A percentile compares a stretch with the other conserved stretches of the same genome.
Evolutionary conservation across 2,329 filamentous ascomycete genomes (phyloP).

Genomic region (Phyllosticta citribraziliensis): DNA sequence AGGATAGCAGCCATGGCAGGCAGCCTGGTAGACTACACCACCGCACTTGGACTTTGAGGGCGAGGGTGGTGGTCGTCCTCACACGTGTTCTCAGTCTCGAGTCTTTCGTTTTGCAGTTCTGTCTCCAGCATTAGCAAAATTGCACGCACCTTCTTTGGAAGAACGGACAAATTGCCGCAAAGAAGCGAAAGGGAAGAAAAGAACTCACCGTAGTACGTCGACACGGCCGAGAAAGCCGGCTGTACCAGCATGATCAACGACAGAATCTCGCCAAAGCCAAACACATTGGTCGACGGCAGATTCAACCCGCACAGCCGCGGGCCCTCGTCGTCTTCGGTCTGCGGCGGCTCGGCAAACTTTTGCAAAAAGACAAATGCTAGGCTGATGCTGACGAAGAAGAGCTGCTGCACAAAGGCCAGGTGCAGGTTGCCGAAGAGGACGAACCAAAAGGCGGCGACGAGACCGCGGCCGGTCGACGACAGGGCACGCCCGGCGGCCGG

Average conservation of each 20-base stretch:
- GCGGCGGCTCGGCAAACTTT: neutral
- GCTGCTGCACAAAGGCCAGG: neutral
- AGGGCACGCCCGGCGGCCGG: neutral
- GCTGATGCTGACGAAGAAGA: neutral
- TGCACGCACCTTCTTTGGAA: too few relatives aligned
- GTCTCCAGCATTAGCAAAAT: neutral
- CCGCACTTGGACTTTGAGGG: too few relatives aligned
- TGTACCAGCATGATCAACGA: conserved; percentile 1
- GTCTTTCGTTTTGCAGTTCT: neutral
- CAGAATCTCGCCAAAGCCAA: conserved; percentile 2
- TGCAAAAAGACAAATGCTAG: neutral
- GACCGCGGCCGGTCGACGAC: neutral
- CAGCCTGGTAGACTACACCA: too few relatives aligned
- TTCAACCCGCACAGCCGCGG: neutral
- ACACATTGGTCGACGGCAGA: neutral
- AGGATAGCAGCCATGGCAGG: too few relatives aligned
- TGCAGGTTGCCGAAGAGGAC: neutral
- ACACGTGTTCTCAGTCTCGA: neutral
- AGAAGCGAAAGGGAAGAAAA: conserved; percentile 42
- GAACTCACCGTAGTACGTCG: conserved; percentile 19
- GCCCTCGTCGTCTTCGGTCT: neutral
- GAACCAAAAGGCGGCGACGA: neutral
- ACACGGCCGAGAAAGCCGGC: neutral
- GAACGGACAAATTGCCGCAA: too few relatives aligned
- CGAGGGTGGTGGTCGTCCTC: too few relatives aligned